Base-by-base conservation (phyloP, 202 grass and related monocot species). In the Musa balbisiana region DNA sequence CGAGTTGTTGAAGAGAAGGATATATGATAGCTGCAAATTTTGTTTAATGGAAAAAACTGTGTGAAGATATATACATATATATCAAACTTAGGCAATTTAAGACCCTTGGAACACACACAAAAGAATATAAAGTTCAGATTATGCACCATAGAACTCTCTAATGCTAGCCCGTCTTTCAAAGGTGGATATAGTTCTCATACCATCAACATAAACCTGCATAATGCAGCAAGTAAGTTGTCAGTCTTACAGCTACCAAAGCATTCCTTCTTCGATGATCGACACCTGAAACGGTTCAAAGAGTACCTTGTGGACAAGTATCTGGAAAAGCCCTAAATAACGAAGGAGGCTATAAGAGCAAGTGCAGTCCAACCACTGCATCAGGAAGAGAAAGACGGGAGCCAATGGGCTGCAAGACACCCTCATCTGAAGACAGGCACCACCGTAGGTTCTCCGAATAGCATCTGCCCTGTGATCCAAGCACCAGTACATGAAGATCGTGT, bases 1-100 rank as follows among this genome's bases (percentile, higher is more conserved):
- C 59, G 11, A 77, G n/a, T 77, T 76, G 74, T 17, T 64, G 74
- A 19, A 76, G 74, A 64, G 74, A 76, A 76, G 74, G 74, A 65
- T 64, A 64, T 64, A 76, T 76, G 16, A 65, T 52, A 25, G 75
- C 75, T 77, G 59, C 62, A 77, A 53, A 10, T 65, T 66, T 53
- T 3, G 52, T 53, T 73, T 53, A 12, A n/a, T 16, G 23, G 52
- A 25, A 15, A 51, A 3, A 21, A 62, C 14, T 12, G 2, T 6
- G 26, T 76, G 19, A 14, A 9, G 13, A 17, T 22, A 10, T 2
- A 65, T 9, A 62, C 1, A 4, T 1, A 62, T 12, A 25, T 27
- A 27, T 27, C 27, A 73, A 27, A 27, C 0, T 21, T 2, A 17
- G 14, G 2, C 52, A 56, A 15, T 25, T 23, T 2, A 56, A 56